Evolutionary conservation across 441 rosid species (phyloP).

Genomic region (Aleurites moluccanus): DNA sequence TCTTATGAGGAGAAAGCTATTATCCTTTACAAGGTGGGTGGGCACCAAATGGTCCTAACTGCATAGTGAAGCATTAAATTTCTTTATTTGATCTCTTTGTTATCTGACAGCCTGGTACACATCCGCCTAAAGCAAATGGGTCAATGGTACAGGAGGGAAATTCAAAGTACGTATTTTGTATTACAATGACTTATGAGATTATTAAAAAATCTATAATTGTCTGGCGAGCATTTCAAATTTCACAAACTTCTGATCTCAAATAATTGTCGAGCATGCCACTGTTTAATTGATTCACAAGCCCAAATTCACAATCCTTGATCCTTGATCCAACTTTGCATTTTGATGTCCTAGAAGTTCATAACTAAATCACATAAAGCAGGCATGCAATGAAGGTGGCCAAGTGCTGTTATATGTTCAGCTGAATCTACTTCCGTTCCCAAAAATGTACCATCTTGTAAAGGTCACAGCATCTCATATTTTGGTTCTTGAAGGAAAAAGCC

Average conservation of each 20-base stretch:
- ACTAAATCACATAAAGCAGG: constrained; percentile 3
- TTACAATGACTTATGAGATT: constrained; percentile 6
- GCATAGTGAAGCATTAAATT: not conserved
- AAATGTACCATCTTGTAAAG: not conserved
- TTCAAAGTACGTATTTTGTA: constrained; percentile 59
- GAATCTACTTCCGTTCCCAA: not conserved
- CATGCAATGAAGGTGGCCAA: not conserved
- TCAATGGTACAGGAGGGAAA: constrained; percentile 50
- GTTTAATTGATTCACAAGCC: not conserved
- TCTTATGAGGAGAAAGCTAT: constrained; percentile 80
- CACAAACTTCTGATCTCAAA: not conserved
- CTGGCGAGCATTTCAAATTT: not conserved
- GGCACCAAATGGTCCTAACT: constrained; percentile 16
- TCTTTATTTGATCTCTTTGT: constrained; percentile 26
- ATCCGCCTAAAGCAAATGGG: constrained; percentile 55
- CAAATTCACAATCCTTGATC: constrained; percentile 7
- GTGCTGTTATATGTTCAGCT: constrained; percentile 5
- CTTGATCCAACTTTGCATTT: constrained; percentile 9
- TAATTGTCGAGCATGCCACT: too few species aligned
- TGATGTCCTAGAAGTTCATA: constrained; percentile 14
- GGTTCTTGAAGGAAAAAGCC: not conserved
- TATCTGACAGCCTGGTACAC: constrained; percentile 67
- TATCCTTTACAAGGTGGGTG: constrained; percentile 73
- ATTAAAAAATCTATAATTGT: constrained; percentile 7
- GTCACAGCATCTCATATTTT: not conserved